These are phyloP conservation scores for Neurospora sp. DNA, from an alignment of 495 filamentous ascomycete species.

Conservation along the genomic window DNA sequence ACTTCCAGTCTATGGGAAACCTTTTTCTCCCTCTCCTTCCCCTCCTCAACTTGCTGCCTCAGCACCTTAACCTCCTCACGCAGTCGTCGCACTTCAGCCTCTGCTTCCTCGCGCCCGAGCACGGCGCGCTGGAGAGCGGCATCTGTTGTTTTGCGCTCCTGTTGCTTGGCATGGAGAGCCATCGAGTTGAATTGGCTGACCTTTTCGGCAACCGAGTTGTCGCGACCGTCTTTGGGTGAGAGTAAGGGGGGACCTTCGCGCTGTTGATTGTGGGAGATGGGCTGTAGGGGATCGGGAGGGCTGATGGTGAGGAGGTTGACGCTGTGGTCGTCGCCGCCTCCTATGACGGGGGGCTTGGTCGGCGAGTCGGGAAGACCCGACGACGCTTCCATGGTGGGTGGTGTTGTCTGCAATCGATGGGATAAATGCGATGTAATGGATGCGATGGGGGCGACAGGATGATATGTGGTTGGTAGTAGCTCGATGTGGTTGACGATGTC, in stretches of 20 bases:
- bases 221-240: slow-evolving; percentile 39
- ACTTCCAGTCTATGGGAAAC: slow-evolving; percentile 70
- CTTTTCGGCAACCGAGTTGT: slow-evolving; percentile 68
- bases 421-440: slow-evolving; percentile 10
- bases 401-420: slow-evolving; percentile 5
- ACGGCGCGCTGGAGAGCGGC: slow-evolving; percentile 72
- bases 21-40: slow-evolving; percentile 60
- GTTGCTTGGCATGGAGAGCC: slow-evolving; percentile 49
- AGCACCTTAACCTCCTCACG: slow-evolving; percentile 46
- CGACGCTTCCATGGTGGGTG: slow-evolving; percentile 9
- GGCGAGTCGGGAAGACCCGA: slow-evolving; percentile 17
- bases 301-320: neutral
- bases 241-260: slow-evolving; percentile 22
- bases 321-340: neutral
- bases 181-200: slow-evolving; percentile 75
- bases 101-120: slow-evolving; percentile 76
- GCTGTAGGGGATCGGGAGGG: slow-evolving; percentile 43
- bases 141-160: slow-evolving; percentile 49
- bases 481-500: neutral
- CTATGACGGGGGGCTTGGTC: slow-evolving; percentile 20
- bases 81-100: slow-evolving; percentile 51
- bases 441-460: neutral
- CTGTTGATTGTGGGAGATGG: slow-evolving; percentile 68
- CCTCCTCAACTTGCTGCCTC: slow-evolving; percentile 53
- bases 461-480: neutral